Base-by-base conservation (phyloP, 306 rosid species). In the Urtica urens region DNA sequence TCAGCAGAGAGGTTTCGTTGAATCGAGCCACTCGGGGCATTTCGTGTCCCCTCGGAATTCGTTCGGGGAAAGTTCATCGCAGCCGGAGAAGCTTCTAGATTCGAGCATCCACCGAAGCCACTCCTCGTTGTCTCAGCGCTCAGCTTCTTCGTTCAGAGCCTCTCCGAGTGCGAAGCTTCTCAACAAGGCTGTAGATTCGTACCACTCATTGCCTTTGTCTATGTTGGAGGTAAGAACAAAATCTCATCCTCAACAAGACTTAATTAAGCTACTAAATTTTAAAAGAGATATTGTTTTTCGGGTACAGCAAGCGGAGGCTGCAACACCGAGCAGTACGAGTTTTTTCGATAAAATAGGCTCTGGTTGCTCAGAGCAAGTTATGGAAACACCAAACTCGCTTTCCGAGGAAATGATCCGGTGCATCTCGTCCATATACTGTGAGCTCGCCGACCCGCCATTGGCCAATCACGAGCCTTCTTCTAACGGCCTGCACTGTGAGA, bases 181-280 rank as follows among this genome's bases (percentile, higher is more conserved):
- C 58, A 47, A 72, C 60, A 81, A 79, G 72, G 76, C 76, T 48
- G 65, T 55, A 27, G 93, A 84, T 39, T 62, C 65, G 4, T 90
- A 74, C 71, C 94, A 75, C 78, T 90, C 97, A 55, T 69, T 90
- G 39, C 97, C 97, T 48, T 77, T 90, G 78, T 74, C 75, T 19
- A 77, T 84, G 93, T 69, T 90, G 39, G 93, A 90, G 93, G 97
- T 81, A 70, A 67, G n/a, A n/a, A n/a, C n/a, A n/a, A n/a, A n/a
- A n/a, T n/a, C n/a, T n/a, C n/a, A n/a, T n/a, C n/a, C n/a, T n/a
- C n/a, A n/a, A n/a, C n/a, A n/a, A n/a, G n/a, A n/a, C n/a, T n/a
- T n/a, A n/a, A n/a, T n/a, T n/a, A 13, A 31, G 13, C 37, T 31
- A 7, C 37, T 31, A 31, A 13, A 31, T 7, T 31, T 31, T 31